These are phyloP conservation scores for Myxozyma melibiosi DNA, from an alignment of 805 yeast genomes.

Conservation along the genomic window DNA sequence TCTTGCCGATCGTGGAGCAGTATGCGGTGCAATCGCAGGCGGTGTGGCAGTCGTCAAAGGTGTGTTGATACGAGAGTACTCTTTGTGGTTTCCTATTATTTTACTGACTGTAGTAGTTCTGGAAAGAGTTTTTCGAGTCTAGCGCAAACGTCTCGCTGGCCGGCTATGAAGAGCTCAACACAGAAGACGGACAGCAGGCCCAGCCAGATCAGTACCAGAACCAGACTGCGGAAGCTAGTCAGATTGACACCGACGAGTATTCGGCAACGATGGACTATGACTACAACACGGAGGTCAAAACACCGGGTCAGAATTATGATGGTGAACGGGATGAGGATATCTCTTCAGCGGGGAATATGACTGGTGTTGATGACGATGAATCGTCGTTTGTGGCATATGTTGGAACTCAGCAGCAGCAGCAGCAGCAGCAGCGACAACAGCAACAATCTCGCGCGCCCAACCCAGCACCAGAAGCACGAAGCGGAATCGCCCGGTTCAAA, in stretches of 20 bases:
- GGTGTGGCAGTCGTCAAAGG: conserved; percentile 53
- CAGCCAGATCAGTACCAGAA: conserved; percentile 2
- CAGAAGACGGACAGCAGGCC: conserved; percentile 6
- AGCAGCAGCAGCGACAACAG: not conserved
- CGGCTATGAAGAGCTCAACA: conserved; percentile 50
- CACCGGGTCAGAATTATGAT: not conserved
- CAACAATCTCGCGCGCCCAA: not conserved
- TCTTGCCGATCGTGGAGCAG: conserved; percentile 66
- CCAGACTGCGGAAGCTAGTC: conserved; percentile 2
- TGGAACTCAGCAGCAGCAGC: conserved; percentile 5
- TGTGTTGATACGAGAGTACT: too few relatives aligned
- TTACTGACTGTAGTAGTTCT: conserved; percentile 47
- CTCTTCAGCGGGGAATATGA: conserved; percentile 1
- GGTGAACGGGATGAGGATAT: not conserved
- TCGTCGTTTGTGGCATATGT: conserved; percentile 16
- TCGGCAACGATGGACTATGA: conserved; percentile 25
- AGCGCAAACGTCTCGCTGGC: conserved; percentile 67
- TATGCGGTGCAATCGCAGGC: conserved; percentile 61
- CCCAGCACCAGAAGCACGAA: too few relatives aligned
- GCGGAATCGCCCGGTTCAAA: conserved; percentile 9
- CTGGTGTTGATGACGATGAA: conserved; percentile 13
- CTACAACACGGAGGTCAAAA: conserved; percentile 1
- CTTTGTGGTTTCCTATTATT: not conserved
- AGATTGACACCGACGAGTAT: conserved; percentile 10
- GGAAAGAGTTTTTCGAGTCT: conserved; percentile 78